These are phyloP conservation scores for Tricharina praecox DNA, from an alignment of 495 filamentous ascomycete species.

Conservation along the genomic window DNA sequence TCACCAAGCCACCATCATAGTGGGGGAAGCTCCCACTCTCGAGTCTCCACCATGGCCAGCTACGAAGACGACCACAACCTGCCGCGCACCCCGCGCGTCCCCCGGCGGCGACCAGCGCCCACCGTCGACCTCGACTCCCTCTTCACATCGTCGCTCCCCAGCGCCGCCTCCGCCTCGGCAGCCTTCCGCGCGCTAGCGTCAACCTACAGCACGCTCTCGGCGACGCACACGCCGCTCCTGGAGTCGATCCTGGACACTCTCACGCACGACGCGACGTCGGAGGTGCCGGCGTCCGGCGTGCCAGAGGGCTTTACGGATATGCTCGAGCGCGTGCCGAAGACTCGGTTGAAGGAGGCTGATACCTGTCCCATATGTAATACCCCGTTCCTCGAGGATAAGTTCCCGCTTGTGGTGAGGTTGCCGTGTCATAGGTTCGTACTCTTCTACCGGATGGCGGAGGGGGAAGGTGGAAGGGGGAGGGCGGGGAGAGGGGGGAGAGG, in stretches of 20 bases:
- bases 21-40: too few species aligned
- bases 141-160: too few species aligned
- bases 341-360: slow-evolving; percentile 46
- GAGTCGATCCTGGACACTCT: slow-evolving; percentile 44
- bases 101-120: too few species aligned
- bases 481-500: too few species aligned
- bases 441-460: too few species aligned
- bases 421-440: slow-evolving; percentile 52
- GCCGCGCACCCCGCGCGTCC: too few species aligned
- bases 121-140: too few species aligned
- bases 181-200: slow-evolving; percentile 44
- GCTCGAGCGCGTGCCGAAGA: slow-evolving; percentile 64
- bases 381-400: slow-evolving; percentile 57
- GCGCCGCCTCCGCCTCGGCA: too few species aligned
- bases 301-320: slow-evolving; percentile 62
- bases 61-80: too few species aligned
- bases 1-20: too few species aligned
- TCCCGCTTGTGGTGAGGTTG: slow-evolving; percentile 66
- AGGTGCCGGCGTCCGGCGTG: slow-evolving; percentile 53
- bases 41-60: too few species aligned
- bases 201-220: slow-evolving; percentile 31
- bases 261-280: slow-evolving; percentile 48
- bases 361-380: slow-evolving; percentile 77
- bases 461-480: background rate
- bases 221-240: slow-evolving; percentile 35